Percentiles rank a stretch among this genome's conserved stretches.
These are phyloP conservation scores for Malus hybrid DNA, from an alignment of 331 rosid genomes.

Conservation along the genomic window DNA sequence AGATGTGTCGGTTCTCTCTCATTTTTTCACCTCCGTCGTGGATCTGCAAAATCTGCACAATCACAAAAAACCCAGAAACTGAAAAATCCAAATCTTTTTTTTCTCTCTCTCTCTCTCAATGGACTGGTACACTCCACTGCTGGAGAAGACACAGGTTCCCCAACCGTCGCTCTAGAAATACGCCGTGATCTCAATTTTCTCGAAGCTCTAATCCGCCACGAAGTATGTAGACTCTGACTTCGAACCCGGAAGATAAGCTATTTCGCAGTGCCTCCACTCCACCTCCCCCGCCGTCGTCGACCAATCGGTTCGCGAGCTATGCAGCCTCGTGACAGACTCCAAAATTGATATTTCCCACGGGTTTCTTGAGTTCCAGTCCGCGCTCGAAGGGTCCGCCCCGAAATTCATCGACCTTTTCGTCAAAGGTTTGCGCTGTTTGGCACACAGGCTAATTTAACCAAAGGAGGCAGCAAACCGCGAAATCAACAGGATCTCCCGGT, in stretches of 20 bases:
- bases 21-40: no score
- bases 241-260: constrained; percentile 66
- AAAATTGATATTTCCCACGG: constrained; percentile 37
- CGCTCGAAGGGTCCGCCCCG: constrained; percentile 60
- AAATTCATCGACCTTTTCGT: constrained; percentile 53
- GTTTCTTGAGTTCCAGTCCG: constrained; percentile 72
- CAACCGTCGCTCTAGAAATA: constrained; percentile 84
- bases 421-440: background rate
- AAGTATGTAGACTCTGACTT: constrained; percentile 53
- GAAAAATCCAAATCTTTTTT: no score
- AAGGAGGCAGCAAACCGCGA: background rate
- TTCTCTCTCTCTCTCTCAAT: constrained; percentile 5
- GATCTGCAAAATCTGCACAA: no score
- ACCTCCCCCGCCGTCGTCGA: constrained; percentile 68
- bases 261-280: constrained; percentile 59
- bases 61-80: no score
- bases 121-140: constrained; percentile 54
- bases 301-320: constrained; percentile 76
- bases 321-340: constrained; percentile 62
- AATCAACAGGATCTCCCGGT: background rate
- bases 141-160: constrained; percentile 66
- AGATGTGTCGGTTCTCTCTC: no score
- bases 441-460: background rate
- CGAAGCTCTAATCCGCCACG: constrained; percentile 77
- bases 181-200: constrained; percentile 69